phyloP scores from a whole-genome alignment of 176 grass and related monocot genomes.

The Aegilops speltoides region DNA sequence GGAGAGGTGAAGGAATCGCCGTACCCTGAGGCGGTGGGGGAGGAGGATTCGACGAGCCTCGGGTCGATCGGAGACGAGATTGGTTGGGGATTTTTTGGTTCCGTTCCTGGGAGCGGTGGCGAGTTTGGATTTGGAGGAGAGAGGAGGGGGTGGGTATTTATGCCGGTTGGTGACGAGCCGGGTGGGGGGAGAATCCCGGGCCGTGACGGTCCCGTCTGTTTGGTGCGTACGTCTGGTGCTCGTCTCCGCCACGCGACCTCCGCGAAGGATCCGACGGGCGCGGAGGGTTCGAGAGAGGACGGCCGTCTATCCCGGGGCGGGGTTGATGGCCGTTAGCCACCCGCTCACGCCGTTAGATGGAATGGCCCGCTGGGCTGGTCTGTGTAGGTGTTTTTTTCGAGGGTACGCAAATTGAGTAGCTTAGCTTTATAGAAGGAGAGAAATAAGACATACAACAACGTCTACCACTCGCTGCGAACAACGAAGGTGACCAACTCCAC shows the following conservation, averaged over 20 bases:
- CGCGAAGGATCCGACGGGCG: neutral
- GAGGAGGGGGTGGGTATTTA: neutral
- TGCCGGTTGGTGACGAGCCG: neutral
- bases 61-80: neutral
- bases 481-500: too few species aligned
- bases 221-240: too few species aligned
- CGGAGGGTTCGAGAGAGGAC: neutral
- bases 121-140: neutral
- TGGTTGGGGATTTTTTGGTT: neutral
- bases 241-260: neutral
- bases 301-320: neutral
- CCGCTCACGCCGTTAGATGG: too few species aligned
- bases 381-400: too few species aligned
- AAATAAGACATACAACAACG: too few species aligned
- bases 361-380: neutral
- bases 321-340: neutral
- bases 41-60: neutral
- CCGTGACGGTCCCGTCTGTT: conserved; percentile 34
- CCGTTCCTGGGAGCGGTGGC: neutral
- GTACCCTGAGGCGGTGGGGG: neutral
- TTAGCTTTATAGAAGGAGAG: too few species aligned
- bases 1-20: neutral
- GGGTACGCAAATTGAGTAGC: too few species aligned
- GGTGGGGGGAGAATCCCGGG: neutral
- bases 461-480: too few species aligned